These are phyloP conservation scores for Proliferodiscus dingleyae DNA, from an alignment of 2,329 filamentous ascomycete genomes.

Conservation along the genomic window DNA sequence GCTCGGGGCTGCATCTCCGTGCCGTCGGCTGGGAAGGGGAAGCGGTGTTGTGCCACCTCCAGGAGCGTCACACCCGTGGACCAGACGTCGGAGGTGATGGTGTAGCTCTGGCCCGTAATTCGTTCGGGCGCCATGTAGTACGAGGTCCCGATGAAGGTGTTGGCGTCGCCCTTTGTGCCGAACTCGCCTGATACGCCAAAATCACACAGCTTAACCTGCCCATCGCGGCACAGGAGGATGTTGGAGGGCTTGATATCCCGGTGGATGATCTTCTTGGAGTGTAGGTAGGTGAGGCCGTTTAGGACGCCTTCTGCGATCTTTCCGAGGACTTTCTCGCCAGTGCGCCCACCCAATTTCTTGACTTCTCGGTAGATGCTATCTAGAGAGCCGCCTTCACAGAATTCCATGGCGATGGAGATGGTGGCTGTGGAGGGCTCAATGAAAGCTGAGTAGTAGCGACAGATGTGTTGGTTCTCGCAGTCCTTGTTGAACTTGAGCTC, in stretches of 20 bases:
- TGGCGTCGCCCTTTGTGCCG: constrained; percentile 95
- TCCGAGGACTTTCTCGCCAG: constrained; percentile 93
- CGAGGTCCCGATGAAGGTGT: constrained; percentile 97
- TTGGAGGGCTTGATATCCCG: constrained; percentile 98
- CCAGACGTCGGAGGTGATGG: constrained; percentile 98
- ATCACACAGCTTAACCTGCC: constrained; percentile 95
- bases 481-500: constrained; percentile 98
- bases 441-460: constrained; percentile 94
- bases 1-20: constrained; percentile 92
- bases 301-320: constrained; percentile 95
- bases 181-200: constrained; percentile 98
- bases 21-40: constrained; percentile 95
- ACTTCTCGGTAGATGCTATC: constrained; percentile 98
- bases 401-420: constrained; percentile 98
- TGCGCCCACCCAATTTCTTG: constrained; percentile 88
- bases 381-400: constrained; percentile 92
- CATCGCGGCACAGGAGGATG: constrained; percentile 85
- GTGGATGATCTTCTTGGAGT: constrained; percentile 95
- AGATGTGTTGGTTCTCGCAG: constrained; percentile 93
- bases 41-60: constrained; percentile 98
- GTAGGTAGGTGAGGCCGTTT: constrained; percentile 88
- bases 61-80: constrained; percentile 92
- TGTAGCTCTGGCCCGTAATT: constrained; percentile 96
- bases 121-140: constrained; percentile 99
- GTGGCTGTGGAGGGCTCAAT: constrained; percentile 93